phyloP scores from a whole-genome alignment of 345 rosid genomes.

The Microcos paniculata region DNA sequence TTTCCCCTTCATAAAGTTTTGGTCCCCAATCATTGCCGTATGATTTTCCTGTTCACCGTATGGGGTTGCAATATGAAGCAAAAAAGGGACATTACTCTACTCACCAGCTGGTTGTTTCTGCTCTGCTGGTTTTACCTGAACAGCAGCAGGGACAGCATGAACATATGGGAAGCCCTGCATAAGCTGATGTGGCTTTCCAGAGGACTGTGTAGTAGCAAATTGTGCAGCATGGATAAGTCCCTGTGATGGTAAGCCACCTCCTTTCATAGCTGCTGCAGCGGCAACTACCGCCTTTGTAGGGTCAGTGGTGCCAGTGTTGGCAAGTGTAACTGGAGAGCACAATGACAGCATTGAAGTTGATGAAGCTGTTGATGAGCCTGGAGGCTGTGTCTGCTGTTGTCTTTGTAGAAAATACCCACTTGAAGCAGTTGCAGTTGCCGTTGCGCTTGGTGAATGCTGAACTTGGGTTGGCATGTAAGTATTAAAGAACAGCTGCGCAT shows the following conservation, averaged over 20 bases:
- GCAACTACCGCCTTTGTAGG: slow-evolving; percentile 67
- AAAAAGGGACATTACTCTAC: slow-evolving; percentile 29
- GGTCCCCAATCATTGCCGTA: slow-evolving; percentile 16
- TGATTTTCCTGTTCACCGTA: neutral
- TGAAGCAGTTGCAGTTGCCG: slow-evolving; percentile 33
- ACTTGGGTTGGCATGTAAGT: slow-evolving; percentile 56
- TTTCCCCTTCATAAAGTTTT: slow-evolving; percentile 1
- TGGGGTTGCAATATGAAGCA: slow-evolving; percentile 14
- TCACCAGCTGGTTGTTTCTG: slow-evolving; percentile 90
- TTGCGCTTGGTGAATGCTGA: slow-evolving; percentile 43
- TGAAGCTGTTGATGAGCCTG: slow-evolving; percentile 41
- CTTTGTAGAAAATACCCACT: slow-evolving; percentile 66
- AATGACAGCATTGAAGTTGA: slow-evolving; percentile 52
- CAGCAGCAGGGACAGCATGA: slow-evolving; percentile 53
- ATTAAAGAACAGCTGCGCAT: slow-evolving; percentile 48
- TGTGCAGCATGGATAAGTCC: slow-evolving; percentile 44
- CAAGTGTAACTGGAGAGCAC: slow-evolving; percentile 48
- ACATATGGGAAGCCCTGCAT: slow-evolving; percentile 60
- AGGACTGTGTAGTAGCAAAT: slow-evolving; percentile 43
- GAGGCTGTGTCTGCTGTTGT: slow-evolving; percentile 46
- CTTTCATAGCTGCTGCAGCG: slow-evolving; percentile 62
- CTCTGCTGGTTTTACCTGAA: slow-evolving; percentile 82
- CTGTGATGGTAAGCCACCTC: slow-evolving; percentile 52
- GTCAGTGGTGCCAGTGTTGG: slow-evolving; percentile 50
- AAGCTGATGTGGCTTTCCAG: slow-evolving; percentile 62